phyloP scores from a whole-genome alignment of 768 basidiomycete genomes.

The Tricholoma hemisulphureum region DNA sequence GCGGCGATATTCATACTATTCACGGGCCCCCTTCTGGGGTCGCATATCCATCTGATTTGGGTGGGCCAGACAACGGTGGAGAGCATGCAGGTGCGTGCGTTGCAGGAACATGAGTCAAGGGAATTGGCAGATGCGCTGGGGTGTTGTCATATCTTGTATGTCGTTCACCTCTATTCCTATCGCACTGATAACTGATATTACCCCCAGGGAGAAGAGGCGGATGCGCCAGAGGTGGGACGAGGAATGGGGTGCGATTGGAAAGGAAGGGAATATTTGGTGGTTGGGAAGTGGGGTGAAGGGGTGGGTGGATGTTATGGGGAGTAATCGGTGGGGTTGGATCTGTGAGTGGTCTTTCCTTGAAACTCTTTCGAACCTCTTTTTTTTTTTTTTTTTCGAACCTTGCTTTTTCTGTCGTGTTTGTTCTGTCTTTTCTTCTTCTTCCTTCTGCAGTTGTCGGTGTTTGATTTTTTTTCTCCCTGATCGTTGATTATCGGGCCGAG shows the following conservation, averaged over 20 bases:
- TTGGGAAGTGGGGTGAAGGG: conserved; percentile 56
- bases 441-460: neutral
- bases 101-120: conserved; percentile 63
- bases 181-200: neutral
- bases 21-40: conserved; percentile 49
- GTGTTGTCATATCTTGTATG: conserved; percentile 57
- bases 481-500: neutral
- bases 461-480: neutral
- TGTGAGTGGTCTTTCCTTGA: conserved; percentile 49
- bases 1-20: conserved; percentile 73
- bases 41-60: conserved; percentile 62
- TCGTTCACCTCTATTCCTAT: conserved; percentile 6
- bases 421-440: neutral
- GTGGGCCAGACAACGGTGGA: conserved; percentile 80
- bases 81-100: conserved; percentile 52
- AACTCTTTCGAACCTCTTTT: conserved; percentile 3
- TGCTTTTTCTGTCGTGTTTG: neutral
- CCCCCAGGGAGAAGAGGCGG: conserved; percentile 46
- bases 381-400: conserved; percentile 2
- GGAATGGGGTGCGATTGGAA: conserved; percentile 77
- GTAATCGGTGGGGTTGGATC: conserved; percentile 66
- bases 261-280: conserved; percentile 90
- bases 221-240: conserved; percentile 58
- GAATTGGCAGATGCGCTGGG: conserved; percentile 49
- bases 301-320: conserved; percentile 87